Evolutionary conservation across 2,329 filamentous ascomycete species (phyloP), one percentile per base, ranked within the genome.

Genomic region (Aspergillus sp.): DNA sequence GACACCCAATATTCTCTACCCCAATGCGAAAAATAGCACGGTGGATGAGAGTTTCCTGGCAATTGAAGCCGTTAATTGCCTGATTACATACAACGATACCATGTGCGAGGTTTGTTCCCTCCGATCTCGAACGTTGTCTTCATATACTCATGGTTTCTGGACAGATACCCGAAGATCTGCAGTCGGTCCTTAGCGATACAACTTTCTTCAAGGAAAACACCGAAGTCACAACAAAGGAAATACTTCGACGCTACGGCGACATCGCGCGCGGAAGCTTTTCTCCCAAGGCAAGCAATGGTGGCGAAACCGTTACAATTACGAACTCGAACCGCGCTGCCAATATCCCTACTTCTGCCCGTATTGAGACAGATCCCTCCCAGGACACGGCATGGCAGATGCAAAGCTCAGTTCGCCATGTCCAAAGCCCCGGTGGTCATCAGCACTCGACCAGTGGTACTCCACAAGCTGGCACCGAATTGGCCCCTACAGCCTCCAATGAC

Each of bases 171-270:
- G 92, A 96, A 73, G 93, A 98, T 72, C 85, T 99, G 25, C 88
- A 93, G 70, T 89, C 91, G 56, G 88, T 97, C 55, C 83, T 98
- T 25, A 91, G 89, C 72, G 94, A 99, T 75, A 89, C 89, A 4
- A 85, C 85, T 21, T 85, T 97, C 55, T 94, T 96, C 77, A 91
- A 89, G 73, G 90, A 87, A 70, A 89, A 85, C 65, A 89, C 90
- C 49, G 94, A 99, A 62, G 89, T 97, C 63, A 97, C 94, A 1
- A 96, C 93, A 5, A 99, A 99, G 76, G 95, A 99, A 71, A 98
- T 99, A 57, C 84, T 99, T 55, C 96, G 94, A 75, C 88, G 92
- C 59, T 97, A 96, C 77, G 92, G 92, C 53, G 91, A 96, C 71
- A 89, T 95, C 63, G 87, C 79, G 78, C 90, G 81, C 80, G 85